phyloP scores from a whole-genome alignment of 139 green algal species.

The Deuterostichococcus epilithicus region DNA sequence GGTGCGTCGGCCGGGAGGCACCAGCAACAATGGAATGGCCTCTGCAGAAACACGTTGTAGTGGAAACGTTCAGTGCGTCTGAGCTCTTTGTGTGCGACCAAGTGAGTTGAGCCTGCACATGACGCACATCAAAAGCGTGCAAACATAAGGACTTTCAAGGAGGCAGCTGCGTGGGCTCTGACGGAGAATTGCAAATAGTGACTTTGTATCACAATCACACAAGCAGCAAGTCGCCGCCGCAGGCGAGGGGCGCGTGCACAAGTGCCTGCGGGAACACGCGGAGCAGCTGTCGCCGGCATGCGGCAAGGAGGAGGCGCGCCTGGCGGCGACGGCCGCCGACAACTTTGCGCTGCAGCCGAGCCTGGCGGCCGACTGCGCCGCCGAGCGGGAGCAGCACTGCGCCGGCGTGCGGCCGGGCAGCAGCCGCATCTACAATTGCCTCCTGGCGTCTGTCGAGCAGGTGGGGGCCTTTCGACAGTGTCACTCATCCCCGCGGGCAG shows the following conservation, averaged over 20 bases:
- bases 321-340: constrained; percentile 47
- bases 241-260: constrained; percentile 64
- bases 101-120: no score
- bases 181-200: neutral
- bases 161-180: neutral
- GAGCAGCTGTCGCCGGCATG: constrained; percentile 61
- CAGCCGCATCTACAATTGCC: constrained; percentile 27
- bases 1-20: neutral
- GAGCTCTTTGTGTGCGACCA: no score
- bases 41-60: no score
- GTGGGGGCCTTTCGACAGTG: no score
- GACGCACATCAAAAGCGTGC: no score
- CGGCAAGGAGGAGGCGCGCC: constrained; percentile 64
- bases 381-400: constrained; percentile 48
- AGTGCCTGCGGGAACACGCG: constrained; percentile 69
- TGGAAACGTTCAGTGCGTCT: no score
- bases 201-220: neutral
- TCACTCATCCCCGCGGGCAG: no score
- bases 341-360: constrained; percentile 59
- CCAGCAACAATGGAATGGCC: no score
- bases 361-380: constrained; percentile 59
- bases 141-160: neutral
- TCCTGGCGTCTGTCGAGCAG: constrained; percentile 4
- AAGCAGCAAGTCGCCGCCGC: neutral
- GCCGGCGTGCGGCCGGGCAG: constrained; percentile 17